These are phyloP conservation scores for Fusarium subglutinans DNA, from an alignment of 2,329 filamentous ascomycete species.

Conservation along the genomic window DNA sequence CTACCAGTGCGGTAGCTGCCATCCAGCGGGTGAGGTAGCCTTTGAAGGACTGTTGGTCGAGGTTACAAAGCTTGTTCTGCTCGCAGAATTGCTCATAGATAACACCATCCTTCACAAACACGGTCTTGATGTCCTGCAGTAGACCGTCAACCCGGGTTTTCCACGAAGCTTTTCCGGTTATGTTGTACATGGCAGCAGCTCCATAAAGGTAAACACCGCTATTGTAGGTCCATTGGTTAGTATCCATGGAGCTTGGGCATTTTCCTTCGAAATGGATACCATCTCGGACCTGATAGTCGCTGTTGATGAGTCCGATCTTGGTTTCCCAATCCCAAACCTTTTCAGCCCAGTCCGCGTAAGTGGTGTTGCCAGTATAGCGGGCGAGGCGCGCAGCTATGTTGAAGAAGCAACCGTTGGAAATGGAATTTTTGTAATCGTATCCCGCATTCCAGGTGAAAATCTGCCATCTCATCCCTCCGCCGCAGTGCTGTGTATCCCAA, in stretches of 20 bases:
- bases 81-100: conserved; percentile 77
- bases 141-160: conserved; percentile 68
- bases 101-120: conserved; percentile 64
- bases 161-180: conserved; percentile 65
- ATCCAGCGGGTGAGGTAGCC: conserved; percentile 77
- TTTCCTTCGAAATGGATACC: conserved; percentile 48
- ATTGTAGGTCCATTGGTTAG: conserved; percentile 74
- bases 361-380: conserved; percentile 80
- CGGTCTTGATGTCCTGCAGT: conserved; percentile 56
- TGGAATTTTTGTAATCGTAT: conserved; percentile 74
- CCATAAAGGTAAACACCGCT: conserved; percentile 72
- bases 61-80: conserved; percentile 66
- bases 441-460: conserved; percentile 82
- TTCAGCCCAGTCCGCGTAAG: conserved; percentile 80
- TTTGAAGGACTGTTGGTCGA: conserved; percentile 80
- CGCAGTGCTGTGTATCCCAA: conserved; percentile 73
- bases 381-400: conserved; percentile 76
- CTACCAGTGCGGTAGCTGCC: conserved; percentile 61
- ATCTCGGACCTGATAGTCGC: conserved; percentile 63
- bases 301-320: conserved; percentile 64
- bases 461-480: conserved; percentile 85
- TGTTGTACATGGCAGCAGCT: conserved; percentile 68
- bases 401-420: conserved; percentile 76
- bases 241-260: conserved; percentile 33
- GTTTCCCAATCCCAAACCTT: conserved; percentile 74